Percentiles rank a stretch among this genome's conserved stretches.
These are phyloP conservation scores for Zasmidium cellare DNA, from an alignment of 2,329 filamentous ascomycete species.

Conservation along the genomic window DNA sequence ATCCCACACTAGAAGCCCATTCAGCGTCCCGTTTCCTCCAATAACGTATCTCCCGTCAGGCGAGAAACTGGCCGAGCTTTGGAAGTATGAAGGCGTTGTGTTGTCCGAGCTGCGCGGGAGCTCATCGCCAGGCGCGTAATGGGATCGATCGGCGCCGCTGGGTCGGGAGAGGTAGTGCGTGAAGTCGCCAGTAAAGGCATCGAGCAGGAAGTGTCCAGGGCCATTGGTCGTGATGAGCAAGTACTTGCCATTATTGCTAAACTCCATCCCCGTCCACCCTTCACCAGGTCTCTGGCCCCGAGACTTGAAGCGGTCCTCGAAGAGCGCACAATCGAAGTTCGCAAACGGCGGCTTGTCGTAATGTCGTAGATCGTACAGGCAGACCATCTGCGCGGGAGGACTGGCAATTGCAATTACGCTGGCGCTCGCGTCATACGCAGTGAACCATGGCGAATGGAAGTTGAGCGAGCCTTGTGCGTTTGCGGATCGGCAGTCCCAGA, in stretches of 20 bases:
- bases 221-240: conserved; percentile 82
- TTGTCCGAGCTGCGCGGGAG: conserved; percentile 46
- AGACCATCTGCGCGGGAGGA: conserved; percentile 72
- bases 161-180: conserved; percentile 36
- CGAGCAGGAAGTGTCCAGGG: conserved; percentile 84
- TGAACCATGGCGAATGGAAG: conserved; percentile 76
- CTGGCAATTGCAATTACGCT: conserved; percentile 88
- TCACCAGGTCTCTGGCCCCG: conserved; percentile 48
- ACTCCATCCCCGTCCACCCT: conserved; percentile 89
- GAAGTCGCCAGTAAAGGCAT: conserved; percentile 82
- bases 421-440: conserved; percentile 89
- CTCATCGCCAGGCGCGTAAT: conserved; percentile 41
- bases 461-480: conserved; percentile 79
- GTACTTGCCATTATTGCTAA: conserved; percentile 92
- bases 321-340: conserved; percentile 75
- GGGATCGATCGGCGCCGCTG: conserved; percentile 21
- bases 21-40: conserved; percentile 65
- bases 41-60: conserved; percentile 88
- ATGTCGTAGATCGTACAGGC: conserved; percentile 91
- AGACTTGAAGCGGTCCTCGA: conserved; percentile 55
- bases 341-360: conserved; percentile 90
- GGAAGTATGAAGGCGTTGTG: conserved; percentile 48
- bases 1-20: conserved; percentile 86
- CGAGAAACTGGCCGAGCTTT: conserved; percentile 82
- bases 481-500: conserved; percentile 85